Percentiles rank a stretch among this genome's conserved stretches.
phyloP scores from a whole-genome alignment of 2,329 filamentous ascomycete genomes.

The Diaporthe sp. region DNA sequence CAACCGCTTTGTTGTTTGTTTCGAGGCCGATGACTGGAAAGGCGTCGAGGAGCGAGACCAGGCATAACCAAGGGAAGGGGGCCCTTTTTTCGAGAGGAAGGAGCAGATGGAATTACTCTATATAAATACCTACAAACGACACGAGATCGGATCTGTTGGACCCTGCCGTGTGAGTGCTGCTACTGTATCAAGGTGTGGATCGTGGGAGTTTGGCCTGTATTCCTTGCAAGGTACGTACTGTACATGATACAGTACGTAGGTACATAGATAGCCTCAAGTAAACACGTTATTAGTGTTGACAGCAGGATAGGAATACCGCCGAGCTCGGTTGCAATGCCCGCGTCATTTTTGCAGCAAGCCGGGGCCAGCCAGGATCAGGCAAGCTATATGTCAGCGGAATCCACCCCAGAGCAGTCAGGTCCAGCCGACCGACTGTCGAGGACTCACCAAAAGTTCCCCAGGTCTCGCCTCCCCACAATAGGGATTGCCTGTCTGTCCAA shows the following conservation, averaged over 20 bases:
- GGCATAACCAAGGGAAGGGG: constrained; percentile 4
- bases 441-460: background rate
- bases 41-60: constrained; percentile 25
- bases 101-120: background rate
- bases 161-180: background rate
- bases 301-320: constrained; percentile 31
- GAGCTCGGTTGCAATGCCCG: constrained; percentile 31
- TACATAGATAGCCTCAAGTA: background rate
- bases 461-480: constrained; percentile 31
- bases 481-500: constrained; percentile 7
- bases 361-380: constrained; percentile 12
- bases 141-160: constrained; percentile 19
- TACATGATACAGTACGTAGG: constrained; percentile 20
- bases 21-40: constrained; percentile 12
- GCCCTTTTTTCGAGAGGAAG: background rate
- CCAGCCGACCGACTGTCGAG: background rate
- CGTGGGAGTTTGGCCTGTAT: background rate
- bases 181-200: background rate
- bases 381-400: constrained; percentile 30
- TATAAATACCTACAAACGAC: constrained; percentile 21
- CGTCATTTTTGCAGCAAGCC: constrained; percentile 24
- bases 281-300: background rate
- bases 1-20: constrained; percentile 4
- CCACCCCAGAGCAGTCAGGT: constrained; percentile 11
- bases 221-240: background rate